Evolutionary conservation across 306 rosid genomes (phyloP).

Genomic region (Dryas drummondii): DNA sequence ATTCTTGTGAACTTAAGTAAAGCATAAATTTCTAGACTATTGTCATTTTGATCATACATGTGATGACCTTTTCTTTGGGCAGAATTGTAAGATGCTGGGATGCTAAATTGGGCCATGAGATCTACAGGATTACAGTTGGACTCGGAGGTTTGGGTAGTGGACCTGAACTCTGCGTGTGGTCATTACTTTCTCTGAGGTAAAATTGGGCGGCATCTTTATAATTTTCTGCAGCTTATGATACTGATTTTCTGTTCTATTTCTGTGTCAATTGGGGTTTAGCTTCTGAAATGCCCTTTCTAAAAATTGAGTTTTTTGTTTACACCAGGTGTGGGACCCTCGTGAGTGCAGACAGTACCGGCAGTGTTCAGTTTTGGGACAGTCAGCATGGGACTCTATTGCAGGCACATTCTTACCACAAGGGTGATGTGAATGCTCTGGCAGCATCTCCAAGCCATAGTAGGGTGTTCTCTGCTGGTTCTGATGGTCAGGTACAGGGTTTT

Average conservation of each 20-base stretch:
- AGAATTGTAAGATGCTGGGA: constrained; percentile 89
- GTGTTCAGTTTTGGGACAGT: constrained; percentile 95
- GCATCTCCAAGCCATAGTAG: constrained; percentile 78
- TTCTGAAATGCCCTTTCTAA: constrained; percentile 19
- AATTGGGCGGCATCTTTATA: not conserved
- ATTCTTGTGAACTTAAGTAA: not conserved
- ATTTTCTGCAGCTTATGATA: constrained; percentile 1
- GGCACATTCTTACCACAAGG: constrained; percentile 78
- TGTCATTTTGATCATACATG: constrained; percentile 2
- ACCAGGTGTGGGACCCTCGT: constrained; percentile 92
- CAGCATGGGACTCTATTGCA: constrained; percentile 79
- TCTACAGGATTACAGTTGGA: constrained; percentile 84
- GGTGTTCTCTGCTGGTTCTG: constrained; percentile 95
- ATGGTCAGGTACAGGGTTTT: constrained; percentile 73
- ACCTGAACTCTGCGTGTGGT: constrained; percentile 81
- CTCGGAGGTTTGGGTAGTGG: constrained; percentile 77
- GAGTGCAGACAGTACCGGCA: constrained; percentile 96
- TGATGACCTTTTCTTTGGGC: not conserved
- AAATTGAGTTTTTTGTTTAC: constrained; percentile 28
- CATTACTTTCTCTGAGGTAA: constrained; percentile 81
- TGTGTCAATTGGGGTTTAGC: constrained; percentile 7
- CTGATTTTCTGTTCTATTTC: constrained; percentile 13
- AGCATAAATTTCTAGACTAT: not conserved
- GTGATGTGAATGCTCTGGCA: constrained; percentile 81
- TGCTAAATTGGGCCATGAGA: constrained; percentile 57